phyloP scores from a whole-genome alignment of 2,329 filamentous ascomycete genomes.

The Cladosporium sp. region DNA sequence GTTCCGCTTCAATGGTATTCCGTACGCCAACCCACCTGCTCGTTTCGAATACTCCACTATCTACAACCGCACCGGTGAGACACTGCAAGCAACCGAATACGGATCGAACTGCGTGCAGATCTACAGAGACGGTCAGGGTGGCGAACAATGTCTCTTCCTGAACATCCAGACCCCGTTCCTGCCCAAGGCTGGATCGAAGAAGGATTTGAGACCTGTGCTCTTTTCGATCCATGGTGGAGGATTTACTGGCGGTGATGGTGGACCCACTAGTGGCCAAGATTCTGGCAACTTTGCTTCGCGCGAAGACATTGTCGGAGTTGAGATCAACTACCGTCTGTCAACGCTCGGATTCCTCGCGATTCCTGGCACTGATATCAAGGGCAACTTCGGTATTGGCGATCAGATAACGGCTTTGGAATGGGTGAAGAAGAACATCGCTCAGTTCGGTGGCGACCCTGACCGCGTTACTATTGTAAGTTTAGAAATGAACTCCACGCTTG shows the following conservation, averaged over 20 bases:
- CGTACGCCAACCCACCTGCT: slow-evolving; percentile 46
- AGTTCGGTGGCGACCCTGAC: slow-evolving; percentile 52
- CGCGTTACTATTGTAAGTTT: slow-evolving; percentile 44
- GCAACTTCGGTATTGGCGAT: slow-evolving; percentile 57
- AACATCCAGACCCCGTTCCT: slow-evolving; percentile 53
- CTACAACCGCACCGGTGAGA: slow-evolving; percentile 50
- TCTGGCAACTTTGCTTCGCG: slow-evolving; percentile 58
- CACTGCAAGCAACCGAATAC: slow-evolving; percentile 50
- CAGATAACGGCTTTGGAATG: slow-evolving; percentile 54
- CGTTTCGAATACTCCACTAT: slow-evolving; percentile 52
- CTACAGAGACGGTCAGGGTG: slow-evolving; percentile 27
- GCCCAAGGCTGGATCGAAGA: slow-evolving; percentile 44
- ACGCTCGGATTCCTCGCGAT: slow-evolving; percentile 62
- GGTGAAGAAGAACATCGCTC: slow-evolving; percentile 49
- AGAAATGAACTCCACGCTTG: background rate
- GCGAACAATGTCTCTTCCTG: slow-evolving; percentile 53
- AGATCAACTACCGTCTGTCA: slow-evolving; percentile 62
- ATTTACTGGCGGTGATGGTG: slow-evolving; percentile 53
- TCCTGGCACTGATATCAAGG: slow-evolving; percentile 56
- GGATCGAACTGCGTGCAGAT: slow-evolving; percentile 49
- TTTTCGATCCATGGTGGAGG: slow-evolving; percentile 61
- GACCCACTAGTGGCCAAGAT: slow-evolving; percentile 45
- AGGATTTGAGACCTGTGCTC: slow-evolving; percentile 48
- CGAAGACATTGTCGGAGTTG: slow-evolving; percentile 61
- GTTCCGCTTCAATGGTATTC: slow-evolving; percentile 52